Evolutionary conservation across 2,329 filamentous ascomycete species (phyloP).

Genomic region (Orbilia ellipsospora): DNA sequence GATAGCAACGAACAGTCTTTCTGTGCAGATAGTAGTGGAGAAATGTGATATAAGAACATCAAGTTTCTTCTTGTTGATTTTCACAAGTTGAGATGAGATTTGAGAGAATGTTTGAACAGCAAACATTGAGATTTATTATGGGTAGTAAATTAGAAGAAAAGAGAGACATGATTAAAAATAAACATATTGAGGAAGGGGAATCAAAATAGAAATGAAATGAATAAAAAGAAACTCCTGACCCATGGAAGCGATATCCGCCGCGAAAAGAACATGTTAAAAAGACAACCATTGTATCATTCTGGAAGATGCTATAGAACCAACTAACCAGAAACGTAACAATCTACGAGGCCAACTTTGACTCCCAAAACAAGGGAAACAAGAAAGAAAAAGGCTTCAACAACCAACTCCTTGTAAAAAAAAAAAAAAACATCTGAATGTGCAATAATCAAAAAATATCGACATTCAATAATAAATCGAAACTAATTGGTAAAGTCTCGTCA

Average conservation of each 20-base stretch:
- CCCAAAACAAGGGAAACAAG: slow-evolving; percentile 3
- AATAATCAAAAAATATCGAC: slow-evolving; percentile 1
- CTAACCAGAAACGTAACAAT: slow-evolving; percentile 6
- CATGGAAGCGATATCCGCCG: slow-evolving; percentile 14
- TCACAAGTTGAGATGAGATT: slow-evolving; percentile 32
- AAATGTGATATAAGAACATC: slow-evolving; percentile 10
- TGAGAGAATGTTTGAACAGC: slow-evolving; percentile 3
- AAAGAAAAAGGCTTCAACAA: neutral
- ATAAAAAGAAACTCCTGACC: slow-evolving; percentile 39
- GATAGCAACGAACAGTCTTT: slow-evolving; percentile 25
- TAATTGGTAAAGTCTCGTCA: neutral
- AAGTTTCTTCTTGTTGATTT: neutral
- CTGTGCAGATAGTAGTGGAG: slow-evolving; percentile 42
- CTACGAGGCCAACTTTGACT: slow-evolving; percentile 17
- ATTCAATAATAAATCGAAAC: neutral
- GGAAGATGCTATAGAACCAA: slow-evolving; percentile 5
- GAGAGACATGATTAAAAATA: slow-evolving; percentile 21
- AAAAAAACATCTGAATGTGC: neutral
- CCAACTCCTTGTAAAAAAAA: slow-evolving; percentile 19
- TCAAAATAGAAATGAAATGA: slow-evolving; percentile 13
- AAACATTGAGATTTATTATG: slow-evolving; percentile 18
- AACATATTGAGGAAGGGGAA: slow-evolving; percentile 2
- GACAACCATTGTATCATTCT: slow-evolving; percentile 30
- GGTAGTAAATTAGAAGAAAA: slow-evolving; percentile 1
- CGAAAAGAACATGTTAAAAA: slow-evolving; percentile 9